Conservation (phyloP, 2,329 filamentous ascomycete genomes). For the Penicillium fuscoglaucum region DNA sequence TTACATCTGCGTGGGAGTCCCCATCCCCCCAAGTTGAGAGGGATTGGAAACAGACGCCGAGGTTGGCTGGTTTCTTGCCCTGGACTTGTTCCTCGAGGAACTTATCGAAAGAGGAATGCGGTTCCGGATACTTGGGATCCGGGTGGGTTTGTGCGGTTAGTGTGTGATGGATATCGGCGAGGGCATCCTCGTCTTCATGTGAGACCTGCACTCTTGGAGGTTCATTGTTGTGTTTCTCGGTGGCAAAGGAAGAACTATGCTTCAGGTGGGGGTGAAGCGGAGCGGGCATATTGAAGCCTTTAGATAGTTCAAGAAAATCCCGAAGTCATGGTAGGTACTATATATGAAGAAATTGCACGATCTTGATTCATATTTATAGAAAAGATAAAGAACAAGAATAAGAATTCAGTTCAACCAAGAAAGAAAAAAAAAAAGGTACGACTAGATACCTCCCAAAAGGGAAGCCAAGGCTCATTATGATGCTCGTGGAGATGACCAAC, state of each 20-base stretch:
- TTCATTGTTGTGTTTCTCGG: constrained; percentile 14
- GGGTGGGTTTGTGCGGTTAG: constrained; percentile 25
- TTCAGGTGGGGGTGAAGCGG: constrained; percentile 26
- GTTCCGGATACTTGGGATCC: constrained; percentile 29
- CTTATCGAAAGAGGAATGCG: constrained; percentile 63
- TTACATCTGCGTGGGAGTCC: constrained; percentile 62
- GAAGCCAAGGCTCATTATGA: neutral
- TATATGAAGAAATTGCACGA: neutral
- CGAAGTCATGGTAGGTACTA: constrained; percentile 5
- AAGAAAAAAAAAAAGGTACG: neutral
- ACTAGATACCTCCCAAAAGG: neutral
- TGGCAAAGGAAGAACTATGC: constrained; percentile 24
- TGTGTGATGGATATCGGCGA: constrained; percentile 35
- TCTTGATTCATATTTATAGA: constrained; percentile 2
- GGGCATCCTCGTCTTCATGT: constrained; percentile 31
- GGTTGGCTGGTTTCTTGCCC: constrained; percentile 64
- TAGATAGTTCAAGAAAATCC: neutral
- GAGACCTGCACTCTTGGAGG: constrained; percentile 30
- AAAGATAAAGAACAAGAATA: neutral
- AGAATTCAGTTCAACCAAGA: neutral
- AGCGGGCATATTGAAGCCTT: constrained; percentile 29
- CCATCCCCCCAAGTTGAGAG: constrained; percentile 69
- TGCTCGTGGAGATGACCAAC: neutral
- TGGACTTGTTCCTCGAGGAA: constrained; percentile 72
- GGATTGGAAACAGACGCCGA: constrained; percentile 72